Evolutionary conservation across 805 yeast species (phyloP).

Genomic region (Cyberlindnera sargentensis): DNA sequence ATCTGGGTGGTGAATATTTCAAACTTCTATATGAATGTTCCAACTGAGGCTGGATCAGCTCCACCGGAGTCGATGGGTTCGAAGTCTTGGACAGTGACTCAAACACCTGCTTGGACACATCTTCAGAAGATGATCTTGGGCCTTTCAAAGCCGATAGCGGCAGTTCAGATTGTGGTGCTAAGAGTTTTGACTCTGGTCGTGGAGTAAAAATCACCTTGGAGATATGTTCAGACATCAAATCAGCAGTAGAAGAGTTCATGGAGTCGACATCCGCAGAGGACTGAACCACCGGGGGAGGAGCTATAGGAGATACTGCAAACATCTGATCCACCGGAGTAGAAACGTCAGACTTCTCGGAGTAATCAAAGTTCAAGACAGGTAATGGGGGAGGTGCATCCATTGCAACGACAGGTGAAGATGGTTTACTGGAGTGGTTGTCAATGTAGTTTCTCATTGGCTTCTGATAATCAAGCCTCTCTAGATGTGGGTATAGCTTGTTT

Average conservation of each 20-base stretch:
- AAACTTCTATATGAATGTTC: background rate
- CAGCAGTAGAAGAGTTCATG: slow-evolving; percentile 8
- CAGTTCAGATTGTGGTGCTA: background rate
- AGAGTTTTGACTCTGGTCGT: no score
- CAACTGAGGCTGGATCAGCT: no score
- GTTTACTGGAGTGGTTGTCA: background rate
- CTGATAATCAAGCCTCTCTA: background rate
- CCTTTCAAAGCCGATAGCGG: background rate
- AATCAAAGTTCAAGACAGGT: background rate
- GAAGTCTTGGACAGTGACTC: no score
- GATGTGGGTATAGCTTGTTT: background rate
- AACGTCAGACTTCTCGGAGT: background rate
- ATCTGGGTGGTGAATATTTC: slow-evolving; percentile 10
- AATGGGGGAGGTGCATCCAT: background rate
- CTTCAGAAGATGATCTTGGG: no score
- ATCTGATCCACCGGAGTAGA: slow-evolving; percentile 18
- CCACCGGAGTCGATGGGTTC: no score
- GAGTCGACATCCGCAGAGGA: slow-evolving; percentile 13
- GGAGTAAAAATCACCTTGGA: background rate
- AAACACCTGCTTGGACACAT: no score
- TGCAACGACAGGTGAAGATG: background rate
- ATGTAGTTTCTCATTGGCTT: background rate
- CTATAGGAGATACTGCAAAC: slow-evolving; percentile 1
- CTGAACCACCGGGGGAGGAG: slow-evolving; percentile 17
- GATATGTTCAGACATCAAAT: slow-evolving; percentile 1